Percentiles rank a stretch among this genome's conserved stretches.
Conservation (phyloP, 805 yeast genomes). For the Lachancea waltii region DNA sequence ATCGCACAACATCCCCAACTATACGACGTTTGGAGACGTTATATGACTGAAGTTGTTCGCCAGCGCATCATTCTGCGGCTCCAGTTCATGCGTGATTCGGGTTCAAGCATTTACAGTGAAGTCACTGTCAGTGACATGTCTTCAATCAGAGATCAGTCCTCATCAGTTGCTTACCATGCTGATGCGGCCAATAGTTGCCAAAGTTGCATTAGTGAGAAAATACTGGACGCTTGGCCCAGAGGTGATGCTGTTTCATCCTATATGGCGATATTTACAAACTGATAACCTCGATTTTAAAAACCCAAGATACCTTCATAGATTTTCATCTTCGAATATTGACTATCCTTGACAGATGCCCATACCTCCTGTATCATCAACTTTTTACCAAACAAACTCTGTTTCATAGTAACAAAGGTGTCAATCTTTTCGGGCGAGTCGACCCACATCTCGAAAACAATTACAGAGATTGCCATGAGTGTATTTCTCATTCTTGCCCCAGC, state of each 20-base stretch:
- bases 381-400: conserved; percentile 30
- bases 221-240: too few species aligned
- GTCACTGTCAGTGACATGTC: too few species aligned
- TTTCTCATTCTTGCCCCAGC: conserved; percentile 41
- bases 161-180: too few species aligned
- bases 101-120: too few species aligned
- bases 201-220: too few species aligned
- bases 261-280: too few species aligned
- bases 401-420: conserved; percentile 31
- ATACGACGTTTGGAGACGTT: conserved; percentile 31
- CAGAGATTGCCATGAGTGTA: conserved; percentile 37
- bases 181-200: too few species aligned
- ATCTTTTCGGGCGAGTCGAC: conserved; percentile 23
- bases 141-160: too few species aligned
- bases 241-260: too few species aligned
- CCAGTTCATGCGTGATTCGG: conserved; percentile 1
- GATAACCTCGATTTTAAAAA: too few species aligned
- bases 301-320: conserved; percentile 13
- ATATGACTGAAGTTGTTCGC: conserved; percentile 29
- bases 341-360: conserved; percentile 16
- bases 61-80: conserved; percentile 32
- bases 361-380: conserved; percentile 20
- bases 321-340: conserved; percentile 11
- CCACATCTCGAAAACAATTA: conserved; percentile 32
- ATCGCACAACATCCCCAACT: conserved; percentile 8